Evolutionary conservation across 2,329 filamentous ascomycete genomes (phyloP), one percentile per base, ranked within the genome.

Genomic region (Sarocladiaceae sp.): DNA sequence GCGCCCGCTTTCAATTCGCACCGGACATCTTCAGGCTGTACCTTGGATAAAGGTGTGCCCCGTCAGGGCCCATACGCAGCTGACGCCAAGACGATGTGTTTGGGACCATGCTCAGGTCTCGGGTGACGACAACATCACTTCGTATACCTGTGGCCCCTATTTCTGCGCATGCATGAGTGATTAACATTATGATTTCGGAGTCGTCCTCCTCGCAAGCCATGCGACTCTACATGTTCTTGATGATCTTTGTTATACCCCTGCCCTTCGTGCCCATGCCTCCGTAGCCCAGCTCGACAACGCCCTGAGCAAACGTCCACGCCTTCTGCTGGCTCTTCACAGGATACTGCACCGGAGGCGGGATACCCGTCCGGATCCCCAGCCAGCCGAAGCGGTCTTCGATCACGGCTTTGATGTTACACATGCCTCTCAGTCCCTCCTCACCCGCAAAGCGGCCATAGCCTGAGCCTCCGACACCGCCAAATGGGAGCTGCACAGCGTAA

Each of bases 401-500:
- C 24, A 98, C 71, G 46, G 84, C 81, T 70, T 98, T 98, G 51
- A 82, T 63, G 64, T 97, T 96, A 63, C 88, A 95, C 45, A 98
- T 60, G 3, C 82, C 83, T 27, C 88, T 74, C 18, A 98, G 66
- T 0, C 93, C 93, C 61, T 98, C 93, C 52, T 86, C 82, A 19
- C 89, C 93, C 0, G 88, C 91, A 65, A 98, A 98, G 3, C 91
- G 76, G 2, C 93, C 93, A 61, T 97, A 97, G 0, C 87, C 93
- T 19, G 86, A 94, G 1, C 89, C 91, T 47, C 79, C 81, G n/a
- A 87, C 81, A 44, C 90, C 93, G 29, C 93, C 93, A 64, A 98
- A 98, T 0, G 93, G 93, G 31, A 98, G 68, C 65, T 95, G 89
- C 6, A 95, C 90, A 43, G 91, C 88, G 60, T 98, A 98, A 63